Percentiles rank a stretch among this genome's conserved stretches.
These are phyloP conservation scores for Cenchrus fungigraminus DNA, from an alignment of 176 grass and related monocot species.

Conservation along the genomic window DNA sequence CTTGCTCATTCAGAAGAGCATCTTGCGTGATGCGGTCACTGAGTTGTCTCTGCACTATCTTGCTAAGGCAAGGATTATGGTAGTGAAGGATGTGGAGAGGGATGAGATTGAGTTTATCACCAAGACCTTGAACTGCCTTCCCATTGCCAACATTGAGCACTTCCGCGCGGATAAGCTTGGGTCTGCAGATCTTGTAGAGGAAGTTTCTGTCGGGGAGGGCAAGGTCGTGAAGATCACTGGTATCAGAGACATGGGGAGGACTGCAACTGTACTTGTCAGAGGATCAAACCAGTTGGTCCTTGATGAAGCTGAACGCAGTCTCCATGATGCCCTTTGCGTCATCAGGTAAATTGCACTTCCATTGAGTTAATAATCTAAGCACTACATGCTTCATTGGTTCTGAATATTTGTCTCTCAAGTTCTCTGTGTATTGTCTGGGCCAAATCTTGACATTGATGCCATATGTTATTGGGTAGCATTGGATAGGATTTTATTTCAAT, in stretches of 20 bases:
- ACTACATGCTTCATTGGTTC: not conserved
- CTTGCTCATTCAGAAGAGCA: conserved; percentile 93
- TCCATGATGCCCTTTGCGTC: conserved; percentile 94
- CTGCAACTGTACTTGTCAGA: conserved; percentile 76
- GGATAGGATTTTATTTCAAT: not conserved
- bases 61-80: conserved; percentile 86
- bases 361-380: not conserved
- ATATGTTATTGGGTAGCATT: not conserved
- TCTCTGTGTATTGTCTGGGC: not conserved
- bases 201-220: conserved; percentile 81
- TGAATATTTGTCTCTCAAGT: not conserved
- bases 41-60: conserved; percentile 93
- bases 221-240: conserved; percentile 85
- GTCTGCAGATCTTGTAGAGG: conserved; percentile 78
- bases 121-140: conserved; percentile 89
- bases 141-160: conserved; percentile 95
- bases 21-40: conserved; percentile 86
- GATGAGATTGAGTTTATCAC: conserved; percentile 98
- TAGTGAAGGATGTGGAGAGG: conserved; percentile 92
- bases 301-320: conserved; percentile 92
- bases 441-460: not conserved
- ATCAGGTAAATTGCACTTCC: conserved; percentile 62
- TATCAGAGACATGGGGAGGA: conserved; percentile 87
- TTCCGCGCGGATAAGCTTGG: conserved; percentile 91
- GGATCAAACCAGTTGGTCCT: conserved; percentile 90